Conservation (phyloP, 352 stramenopile species). For the Globisporangium splendens region DNA sequence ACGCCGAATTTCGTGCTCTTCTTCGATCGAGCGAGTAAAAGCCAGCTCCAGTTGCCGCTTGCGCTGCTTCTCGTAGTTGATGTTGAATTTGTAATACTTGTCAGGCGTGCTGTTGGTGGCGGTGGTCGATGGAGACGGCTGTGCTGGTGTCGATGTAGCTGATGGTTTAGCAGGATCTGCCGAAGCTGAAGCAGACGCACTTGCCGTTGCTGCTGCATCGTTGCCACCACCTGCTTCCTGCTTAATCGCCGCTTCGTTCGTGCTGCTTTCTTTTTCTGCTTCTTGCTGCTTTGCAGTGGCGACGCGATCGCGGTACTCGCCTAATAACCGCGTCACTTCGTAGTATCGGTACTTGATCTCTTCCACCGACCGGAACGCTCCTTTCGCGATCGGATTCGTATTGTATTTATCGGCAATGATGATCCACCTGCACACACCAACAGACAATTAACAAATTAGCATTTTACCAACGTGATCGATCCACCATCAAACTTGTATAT, state of each 20-base stretch:
- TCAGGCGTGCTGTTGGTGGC: constrained; percentile 11
- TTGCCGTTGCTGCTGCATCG: constrained; percentile 1
- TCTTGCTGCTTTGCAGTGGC: not conserved
- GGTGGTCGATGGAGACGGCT: not conserved
- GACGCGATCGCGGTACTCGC: constrained; percentile 29
- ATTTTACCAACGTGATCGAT: not conserved
- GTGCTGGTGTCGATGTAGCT: too few relatives aligned
- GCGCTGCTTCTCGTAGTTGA: constrained; percentile 67
- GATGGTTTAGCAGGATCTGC: constrained; percentile 3
- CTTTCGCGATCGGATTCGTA: constrained; percentile 31
- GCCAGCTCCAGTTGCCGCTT: constrained; percentile 62
- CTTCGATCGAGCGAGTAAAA: constrained; percentile 59
- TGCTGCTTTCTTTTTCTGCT: not conserved
- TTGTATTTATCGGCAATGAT: constrained; percentile 65
- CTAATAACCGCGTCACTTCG: constrained; percentile 42
- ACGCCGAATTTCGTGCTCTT: constrained; percentile 60
- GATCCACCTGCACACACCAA: constrained; percentile 36
- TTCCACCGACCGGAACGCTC: constrained; percentile 37
- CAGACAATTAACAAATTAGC: not conserved
- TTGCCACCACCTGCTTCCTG: not conserved
- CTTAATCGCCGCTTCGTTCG: not conserved
- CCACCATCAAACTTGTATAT: not conserved
- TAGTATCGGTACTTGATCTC: constrained; percentile 79
- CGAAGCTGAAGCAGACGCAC: constrained; percentile 10
- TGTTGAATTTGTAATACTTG: constrained; percentile 51